A percentile compares a stretch with the other conserved stretches of the same genome.
Conservation (phyloP, 306 rosid species). For the Malus domestica region ASM211411v1 NC_041789.1:15773001-15773500, state of each 20-base stretch:
- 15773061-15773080: no score
- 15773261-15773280: background rate
- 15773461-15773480: background rate
- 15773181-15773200: constrained; percentile 65
- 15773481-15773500: background rate
- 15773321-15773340: constrained; percentile 69
- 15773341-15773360: constrained; percentile 83
- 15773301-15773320: constrained; percentile 46
- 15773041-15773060: no score
- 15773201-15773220: constrained; percentile 80
- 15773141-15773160: constrained; percentile 63
- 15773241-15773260: background rate
- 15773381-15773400: constrained; percentile 74
- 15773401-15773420: constrained; percentile 56
- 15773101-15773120: background rate
- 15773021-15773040: no score
- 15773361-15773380: constrained; percentile 71
- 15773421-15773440: constrained; percentile 71
- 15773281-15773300: constrained; percentile 10
- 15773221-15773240: constrained; percentile 17
- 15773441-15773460: background rate
- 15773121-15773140: constrained; percentile 28
- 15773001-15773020: no score
- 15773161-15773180: constrained; percentile 84
- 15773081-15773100: no score